Conservation (phyloP, 306 rosid species). For the Begonia fuchsioides region DNA sequence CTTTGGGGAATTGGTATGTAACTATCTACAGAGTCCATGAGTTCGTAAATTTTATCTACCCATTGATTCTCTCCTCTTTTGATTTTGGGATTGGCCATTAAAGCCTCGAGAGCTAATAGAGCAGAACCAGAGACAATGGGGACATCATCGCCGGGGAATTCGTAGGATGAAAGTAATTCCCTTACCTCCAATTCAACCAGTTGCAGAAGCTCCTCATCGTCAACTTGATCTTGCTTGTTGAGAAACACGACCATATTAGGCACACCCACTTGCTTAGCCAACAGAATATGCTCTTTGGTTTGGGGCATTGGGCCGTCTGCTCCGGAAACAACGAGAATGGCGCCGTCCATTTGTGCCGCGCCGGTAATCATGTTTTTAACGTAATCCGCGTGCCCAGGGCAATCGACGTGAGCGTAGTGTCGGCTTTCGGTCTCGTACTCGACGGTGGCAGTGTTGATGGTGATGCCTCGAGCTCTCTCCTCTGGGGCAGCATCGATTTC, state of each 20-base stretch:
- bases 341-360: too few species aligned
- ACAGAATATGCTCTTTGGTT: conserved; percentile 58
- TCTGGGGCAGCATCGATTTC: conserved; percentile 80
- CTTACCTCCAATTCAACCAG: conserved; percentile 71
- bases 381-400: too few species aligned
- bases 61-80: conserved; percentile 51
- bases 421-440: conserved; percentile 78
- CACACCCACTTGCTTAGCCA: conserved; percentile 72
- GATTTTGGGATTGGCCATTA: conserved; percentile 44
- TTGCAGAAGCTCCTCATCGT: conserved; percentile 69
- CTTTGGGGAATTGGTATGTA: conserved; percentile 66
- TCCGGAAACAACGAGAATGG: too few species aligned
- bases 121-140: conserved; percentile 67
- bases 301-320: conserved; percentile 16
- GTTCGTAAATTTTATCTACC: conserved; percentile 63
- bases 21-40: conserved; percentile 56
- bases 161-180: conserved; percentile 11
- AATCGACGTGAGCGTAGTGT: conserved; percentile 16
- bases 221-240: conserved; percentile 71
- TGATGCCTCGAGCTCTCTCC: conserved; percentile 44
- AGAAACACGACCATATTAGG: conserved; percentile 67
- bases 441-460: conserved; percentile 39
- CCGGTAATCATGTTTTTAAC: too few species aligned
- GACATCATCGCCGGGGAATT: conserved; percentile 66
- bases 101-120: conserved; percentile 48